Percentiles rank a stretch among this genome's conserved stretches.
Evolutionary conservation across 306 rosid genomes (phyloP).

Genomic region (Glycine soja): DNA sequence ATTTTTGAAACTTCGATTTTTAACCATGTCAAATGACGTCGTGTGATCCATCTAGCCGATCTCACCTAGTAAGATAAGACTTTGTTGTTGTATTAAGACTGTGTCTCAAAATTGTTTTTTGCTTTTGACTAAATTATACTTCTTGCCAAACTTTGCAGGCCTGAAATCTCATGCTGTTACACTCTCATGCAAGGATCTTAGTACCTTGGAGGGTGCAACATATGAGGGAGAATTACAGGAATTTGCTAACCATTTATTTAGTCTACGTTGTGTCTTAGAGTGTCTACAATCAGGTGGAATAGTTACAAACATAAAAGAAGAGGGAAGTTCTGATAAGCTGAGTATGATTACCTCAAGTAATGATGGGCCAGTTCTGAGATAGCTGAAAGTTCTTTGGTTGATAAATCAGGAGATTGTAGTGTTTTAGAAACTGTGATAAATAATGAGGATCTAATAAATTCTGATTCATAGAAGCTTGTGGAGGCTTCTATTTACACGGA

Average conservation of each 20-base stretch:
- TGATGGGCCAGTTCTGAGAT: slow-evolving; percentile 57
- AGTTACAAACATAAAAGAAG: slow-evolving; percentile 53
- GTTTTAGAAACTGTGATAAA: slow-evolving; percentile 43
- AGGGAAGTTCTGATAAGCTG: slow-evolving; percentile 54
- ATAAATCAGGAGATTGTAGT: slow-evolving; percentile 49
- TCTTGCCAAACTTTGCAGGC: slow-evolving; percentile 63
- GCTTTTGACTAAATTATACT: slow-evolving; percentile 16
- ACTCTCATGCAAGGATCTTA: slow-evolving; percentile 90
- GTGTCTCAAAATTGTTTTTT: neutral
- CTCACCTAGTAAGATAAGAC: too few species aligned
- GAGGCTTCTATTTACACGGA: slow-evolving; percentile 58
- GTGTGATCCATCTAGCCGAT: too few species aligned
- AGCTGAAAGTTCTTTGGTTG: slow-evolving; percentile 55
- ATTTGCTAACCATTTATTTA: slow-evolving; percentile 95
- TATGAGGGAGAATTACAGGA: slow-evolving; percentile 97
- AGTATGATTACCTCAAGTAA: slow-evolving; percentile 54
- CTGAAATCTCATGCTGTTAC: slow-evolving; percentile 98
- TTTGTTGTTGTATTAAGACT: too few species aligned
- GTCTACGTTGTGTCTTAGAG: slow-evolving; percentile 91
- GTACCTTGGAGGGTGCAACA: slow-evolving; percentile 83
- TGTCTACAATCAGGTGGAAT: slow-evolving; percentile 90
- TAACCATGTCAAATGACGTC: too few species aligned
- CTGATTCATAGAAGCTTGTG: slow-evolving; percentile 45
- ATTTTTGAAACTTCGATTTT: too few species aligned
- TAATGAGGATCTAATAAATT: slow-evolving; percentile 49